phyloP scores from a whole-genome alignment of 345 rosid genomes.

The Clausena lansium region DNA sequence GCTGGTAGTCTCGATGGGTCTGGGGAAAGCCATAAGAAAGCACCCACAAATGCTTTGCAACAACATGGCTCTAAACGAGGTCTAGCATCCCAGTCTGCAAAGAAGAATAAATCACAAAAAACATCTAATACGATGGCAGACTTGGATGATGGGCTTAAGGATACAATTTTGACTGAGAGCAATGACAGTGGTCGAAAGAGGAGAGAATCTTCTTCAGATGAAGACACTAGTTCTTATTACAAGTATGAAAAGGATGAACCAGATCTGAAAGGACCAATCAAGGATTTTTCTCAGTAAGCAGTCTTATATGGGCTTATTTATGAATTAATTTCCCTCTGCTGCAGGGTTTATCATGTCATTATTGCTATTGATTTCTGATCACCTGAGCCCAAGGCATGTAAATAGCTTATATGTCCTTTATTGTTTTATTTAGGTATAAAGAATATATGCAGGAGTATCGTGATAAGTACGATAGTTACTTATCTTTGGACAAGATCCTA shows the following conservation, averaged over 20 bases:
- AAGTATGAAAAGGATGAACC: constrained; percentile 83
- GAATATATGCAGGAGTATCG: constrained; percentile 74
- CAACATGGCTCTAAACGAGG: constrained; percentile 59
- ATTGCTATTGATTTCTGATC: neutral
- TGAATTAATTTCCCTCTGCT: neutral
- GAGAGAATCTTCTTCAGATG: constrained; percentile 58
- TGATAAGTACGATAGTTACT: constrained; percentile 77
- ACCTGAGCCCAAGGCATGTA: constrained; percentile 2
- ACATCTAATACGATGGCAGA: constrained; percentile 30
- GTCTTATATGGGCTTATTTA: constrained; percentile 1
- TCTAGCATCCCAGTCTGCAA: constrained; percentile 36
- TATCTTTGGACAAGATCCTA: constrained; percentile 66
- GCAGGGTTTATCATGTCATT: neutral
- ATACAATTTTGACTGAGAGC: constrained; percentile 34
- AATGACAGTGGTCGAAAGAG: constrained; percentile 44
- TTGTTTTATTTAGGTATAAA: constrained; percentile 54
- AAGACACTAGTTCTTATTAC: constrained; percentile 55
- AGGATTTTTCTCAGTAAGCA: constrained; percentile 79
- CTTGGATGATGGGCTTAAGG: constrained; percentile 46
- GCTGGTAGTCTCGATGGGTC: constrained; percentile 56
- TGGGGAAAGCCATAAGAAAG: constrained; percentile 66
- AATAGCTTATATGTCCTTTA: neutral
- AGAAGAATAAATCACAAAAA: constrained; percentile 48
- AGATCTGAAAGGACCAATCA: constrained; percentile 74
- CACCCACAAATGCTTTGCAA: constrained; percentile 24